Conservation (phyloP, 2,329 filamentous ascomycete genomes). For the Juglanconis sp. region DNA sequence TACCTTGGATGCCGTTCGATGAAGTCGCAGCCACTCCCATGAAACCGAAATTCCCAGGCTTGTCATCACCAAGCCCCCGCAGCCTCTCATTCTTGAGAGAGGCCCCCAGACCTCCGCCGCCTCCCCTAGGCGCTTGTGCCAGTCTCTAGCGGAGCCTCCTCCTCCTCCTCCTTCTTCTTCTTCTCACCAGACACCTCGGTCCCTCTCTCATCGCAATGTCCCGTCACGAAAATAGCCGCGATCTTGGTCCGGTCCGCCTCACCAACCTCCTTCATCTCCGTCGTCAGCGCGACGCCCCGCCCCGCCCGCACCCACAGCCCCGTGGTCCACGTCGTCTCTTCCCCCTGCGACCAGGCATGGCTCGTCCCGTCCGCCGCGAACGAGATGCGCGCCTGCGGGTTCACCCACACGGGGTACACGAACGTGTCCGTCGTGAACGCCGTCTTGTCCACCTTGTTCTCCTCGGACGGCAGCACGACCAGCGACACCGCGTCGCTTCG, state of each 20-base stretch:
- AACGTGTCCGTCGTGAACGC: constrained; percentile 16
- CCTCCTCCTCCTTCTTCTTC: neutral
- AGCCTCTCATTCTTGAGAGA: neutral
- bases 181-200: neutral
- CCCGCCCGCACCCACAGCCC: constrained; percentile 16
- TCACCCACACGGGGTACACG: constrained; percentile 16
- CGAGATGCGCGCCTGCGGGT: neutral
- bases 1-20: too few species aligned
- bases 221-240: constrained; percentile 17
- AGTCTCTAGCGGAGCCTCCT: neutral
- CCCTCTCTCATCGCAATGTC: constrained; percentile 10
- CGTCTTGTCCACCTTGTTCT: constrained; percentile 5
- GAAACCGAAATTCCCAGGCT: neutral
- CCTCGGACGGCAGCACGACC: constrained; percentile 4
- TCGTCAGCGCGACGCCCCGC: constrained; percentile 10
- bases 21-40: too few species aligned
- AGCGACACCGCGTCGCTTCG: constrained; percentile 13
- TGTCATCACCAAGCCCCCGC: neutral
- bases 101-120: neutral
- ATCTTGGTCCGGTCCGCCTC: constrained; percentile 4
- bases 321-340: constrained; percentile 15
- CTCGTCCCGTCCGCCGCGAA: neutral
- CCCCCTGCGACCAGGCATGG: constrained; percentile 6
- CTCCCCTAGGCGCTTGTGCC: neutral
- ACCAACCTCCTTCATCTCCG: constrained; percentile 3